Percentiles rank a stretch among this genome's conserved stretches.
Conservation (phyloP, 2,329 filamentous ascomycete species). For the Geoglossum cookeanum region DNA sequence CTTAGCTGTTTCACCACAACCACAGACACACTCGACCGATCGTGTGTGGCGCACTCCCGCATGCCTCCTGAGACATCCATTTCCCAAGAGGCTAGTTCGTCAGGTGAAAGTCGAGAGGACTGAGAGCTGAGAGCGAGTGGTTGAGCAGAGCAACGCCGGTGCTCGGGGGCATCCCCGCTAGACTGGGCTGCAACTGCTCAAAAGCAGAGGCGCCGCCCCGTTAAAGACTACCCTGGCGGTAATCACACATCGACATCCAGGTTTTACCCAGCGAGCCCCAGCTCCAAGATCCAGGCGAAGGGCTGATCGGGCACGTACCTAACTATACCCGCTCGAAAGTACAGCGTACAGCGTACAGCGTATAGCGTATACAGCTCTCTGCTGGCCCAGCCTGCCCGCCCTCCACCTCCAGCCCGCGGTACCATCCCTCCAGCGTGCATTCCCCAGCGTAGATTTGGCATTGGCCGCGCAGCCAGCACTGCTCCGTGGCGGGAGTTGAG, state of each 20-base stretch:
- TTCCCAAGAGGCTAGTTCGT: neutral
- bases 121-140: neutral
- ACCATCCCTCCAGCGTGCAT: neutral
- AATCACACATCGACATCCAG: neutral
- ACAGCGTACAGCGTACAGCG: neutral
- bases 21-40: neutral
- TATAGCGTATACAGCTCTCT: neutral
- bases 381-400: neutral
- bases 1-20: neutral
- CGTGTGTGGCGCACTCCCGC: conserved; percentile 1
- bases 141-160: neutral
- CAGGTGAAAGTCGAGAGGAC: neutral
- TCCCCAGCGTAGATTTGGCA: conserved; percentile 1
- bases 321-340: neutral
- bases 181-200: neutral
- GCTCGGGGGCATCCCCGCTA: neutral
- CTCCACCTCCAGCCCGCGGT: neutral
- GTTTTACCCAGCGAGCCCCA: conserved; percentile 1
- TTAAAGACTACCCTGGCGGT: neutral
- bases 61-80: neutral
- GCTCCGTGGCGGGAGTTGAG: neutral
- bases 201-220: neutral
- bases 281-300: conserved; percentile 1
- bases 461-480: neutral
- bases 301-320: neutral